These are phyloP conservation scores for Artomyces pyxidatus DNA, from an alignment of 768 basidiomycete species.

Conservation along the genomic window DNA sequence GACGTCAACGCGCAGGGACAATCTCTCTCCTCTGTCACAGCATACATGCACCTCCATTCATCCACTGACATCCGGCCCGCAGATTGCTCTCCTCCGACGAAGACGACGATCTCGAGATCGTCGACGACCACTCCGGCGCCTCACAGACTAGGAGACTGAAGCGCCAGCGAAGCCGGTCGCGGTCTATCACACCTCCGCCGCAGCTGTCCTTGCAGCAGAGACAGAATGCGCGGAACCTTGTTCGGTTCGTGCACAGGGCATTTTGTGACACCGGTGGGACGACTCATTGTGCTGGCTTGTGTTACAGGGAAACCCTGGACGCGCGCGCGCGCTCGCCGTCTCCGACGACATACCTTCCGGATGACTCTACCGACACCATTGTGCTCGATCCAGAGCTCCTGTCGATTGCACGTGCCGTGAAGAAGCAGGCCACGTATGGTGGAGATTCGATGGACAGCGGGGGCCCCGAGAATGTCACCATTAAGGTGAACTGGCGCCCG, in stretches of 20 bases:
- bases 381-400: conserved; percentile 57
- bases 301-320: conserved; percentile 40
- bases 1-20: too few relatives aligned
- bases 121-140: conserved; percentile 22
- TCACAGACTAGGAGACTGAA: conserved; percentile 17
- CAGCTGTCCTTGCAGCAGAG: conserved; percentile 45
- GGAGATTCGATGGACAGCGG: conserved; percentile 17
- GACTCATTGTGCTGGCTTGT: conserved; percentile 1
- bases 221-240: conserved; percentile 47
- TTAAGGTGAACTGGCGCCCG: conserved; percentile 56
- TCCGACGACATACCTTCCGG: conserved; percentile 32
- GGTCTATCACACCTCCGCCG: conserved; percentile 74
- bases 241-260: conserved; percentile 37
- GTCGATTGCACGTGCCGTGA: conserved; percentile 38
- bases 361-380: conserved; percentile 42
- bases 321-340: conserved; percentile 35
- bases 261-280: not conserved
- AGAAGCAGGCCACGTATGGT: conserved; percentile 20
- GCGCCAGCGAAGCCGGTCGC: conserved; percentile 49
- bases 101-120: conserved; percentile 35
- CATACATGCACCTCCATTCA: not conserved
- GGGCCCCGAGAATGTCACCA: conserved; percentile 31
- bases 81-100: conserved; percentile 36
- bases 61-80: not conserved
- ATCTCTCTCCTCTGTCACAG: not conserved